Base-by-base conservation (phyloP, 352 stramenopile species). In the Phytopythium mirpurense region DNA sequence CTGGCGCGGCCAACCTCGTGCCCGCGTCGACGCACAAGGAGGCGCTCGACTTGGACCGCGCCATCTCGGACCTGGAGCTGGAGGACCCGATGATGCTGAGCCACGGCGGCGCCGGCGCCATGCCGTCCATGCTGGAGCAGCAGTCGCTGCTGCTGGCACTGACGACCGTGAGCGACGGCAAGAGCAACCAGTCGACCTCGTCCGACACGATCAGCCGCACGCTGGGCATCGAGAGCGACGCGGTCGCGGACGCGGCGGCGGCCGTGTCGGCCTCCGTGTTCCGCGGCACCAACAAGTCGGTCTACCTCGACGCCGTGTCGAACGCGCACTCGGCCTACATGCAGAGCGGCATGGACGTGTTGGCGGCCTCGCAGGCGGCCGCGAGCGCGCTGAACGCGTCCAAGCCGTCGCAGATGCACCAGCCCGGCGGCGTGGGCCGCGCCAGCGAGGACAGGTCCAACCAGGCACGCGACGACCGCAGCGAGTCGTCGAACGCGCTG, bases 41-140 rank as follows among this genome's bases (percentile, higher is more conserved):
- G 57, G 77, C 80, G 15, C 70, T 94, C 0, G 84, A 94, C 47
- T 54, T 92, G 24, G 78, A 82, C 11, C 72, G 80, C 3, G 84
- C 84, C 23, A 95, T 95, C 27, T 90, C 84, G 3, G 79, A 93
- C 53, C 53, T 95, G 26, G 78, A 91, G 61, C 68, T 95, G 0
- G 82, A 95, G 61, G 83, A 95, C 40, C 85, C 85, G 0, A 90
- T 93, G 79, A 87, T 90, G 78, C 86, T 92, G 18, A 73, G 74
- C 15, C 78, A 82, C 51, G 43, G 65, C 24, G 43, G 64, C 50
- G 50, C 67, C 35, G 38, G 54, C 32, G 21, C 57, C 21, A 71
- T 82, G 29, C 60, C 74, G 51, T 70, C 56, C 5, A 57, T 57
- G 45, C 65, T 64, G 44, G 64, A 71, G 18, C 68, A 72, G 2